Percentiles rank a stretch among this genome's conserved stretches.
phyloP scores from a whole-genome alignment of 768 basidiomycete species.

The Trametes cingulata region DNA sequence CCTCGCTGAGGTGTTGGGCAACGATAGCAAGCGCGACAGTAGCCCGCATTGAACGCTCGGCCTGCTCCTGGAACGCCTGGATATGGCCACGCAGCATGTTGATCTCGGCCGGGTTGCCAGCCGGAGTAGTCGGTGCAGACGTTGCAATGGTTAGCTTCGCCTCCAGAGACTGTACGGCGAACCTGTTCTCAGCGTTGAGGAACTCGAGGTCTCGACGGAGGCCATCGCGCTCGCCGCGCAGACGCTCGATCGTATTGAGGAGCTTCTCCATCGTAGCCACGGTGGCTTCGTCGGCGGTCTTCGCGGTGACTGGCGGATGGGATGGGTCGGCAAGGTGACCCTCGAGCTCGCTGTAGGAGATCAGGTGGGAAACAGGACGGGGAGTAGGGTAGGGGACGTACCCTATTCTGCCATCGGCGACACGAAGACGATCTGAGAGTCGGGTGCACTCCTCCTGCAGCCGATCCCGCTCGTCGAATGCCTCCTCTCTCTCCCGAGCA shows the following conservation, averaged over 20 bases:
- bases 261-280: conserved; percentile 44
- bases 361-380: no score
- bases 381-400: neutral
- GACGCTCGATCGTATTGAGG: conserved; percentile 61
- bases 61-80: conserved; percentile 9
- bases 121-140: conserved; percentile 1
- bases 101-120: conserved; percentile 12
- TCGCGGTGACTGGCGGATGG: neutral
- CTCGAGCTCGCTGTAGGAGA: conserved; percentile 17
- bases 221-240: conserved; percentile 65
- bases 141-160: conserved; percentile 43
- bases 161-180: conserved; percentile 60
- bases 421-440: neutral
- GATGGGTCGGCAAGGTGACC: conserved; percentile 1
- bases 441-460: conserved; percentile 6
- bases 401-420: conserved; percentile 2
- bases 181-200: conserved; percentile 64
- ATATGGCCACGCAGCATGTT: conserved; percentile 24
- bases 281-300: conserved; percentile 15
- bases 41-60: neutral
- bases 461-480: conserved; percentile 35
- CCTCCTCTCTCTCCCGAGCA: conserved; percentile 55
- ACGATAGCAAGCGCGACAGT: conserved; percentile 21
- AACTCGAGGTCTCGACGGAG: conserved; percentile 68
- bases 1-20: conserved; percentile 7